Base-by-base conservation (phyloP, 2,329 filamentous ascomycete genomes). In the Exophiala calicioides region DNA sequence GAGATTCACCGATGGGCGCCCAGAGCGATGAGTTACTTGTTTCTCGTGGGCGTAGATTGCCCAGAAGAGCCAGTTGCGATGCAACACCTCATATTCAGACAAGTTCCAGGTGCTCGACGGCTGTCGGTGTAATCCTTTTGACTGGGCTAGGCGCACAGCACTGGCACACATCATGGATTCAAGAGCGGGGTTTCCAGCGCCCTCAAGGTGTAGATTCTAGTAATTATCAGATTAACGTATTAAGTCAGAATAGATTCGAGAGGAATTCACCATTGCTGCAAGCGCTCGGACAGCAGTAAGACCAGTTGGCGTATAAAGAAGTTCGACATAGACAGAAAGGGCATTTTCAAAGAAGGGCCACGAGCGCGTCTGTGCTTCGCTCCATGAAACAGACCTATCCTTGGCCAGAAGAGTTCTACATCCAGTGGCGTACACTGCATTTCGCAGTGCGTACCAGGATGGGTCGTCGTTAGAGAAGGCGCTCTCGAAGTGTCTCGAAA, bases 31-130 rank as follows among this genome's bases (percentile, higher is more conserved):
- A 15, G 42, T 18, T 16, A 30, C 33, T 12, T 20, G 23, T 18
- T 45, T 37, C 16, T 45, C 42, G 3, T 37, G 23, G 18, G 42
- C 15, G 21, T 45, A 45, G 8, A 38, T 37, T 26, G 42, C 19
- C 42, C 42, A 49, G 38, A 38, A 49, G 19, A 49, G 36, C 23
- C 21, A 37, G 20, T 38, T 49, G 21, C 45, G 30, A 12, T 44
- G 31, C n/a, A 33, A 13, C 9, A 19, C 13, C 16, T 43, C 45
- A 24, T 49, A 18, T 20, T 36, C 31, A 16, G 38, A 49, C 5
- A 29, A 23, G 12, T 39, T 39, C 45, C 45, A 49, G n/a, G 45
- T 5, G 15, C 30, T 43, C 7, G 43, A 38, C 10, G 38, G 38
- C 20, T 49, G 38, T 13, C 45, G 45, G 24, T 49, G 31, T 16